Evolutionary conservation across 345 rosid genomes (phyloP), one percentile per base, ranked within the genome.

Genomic region (Eucalyptus cladocalyx): DNA sequence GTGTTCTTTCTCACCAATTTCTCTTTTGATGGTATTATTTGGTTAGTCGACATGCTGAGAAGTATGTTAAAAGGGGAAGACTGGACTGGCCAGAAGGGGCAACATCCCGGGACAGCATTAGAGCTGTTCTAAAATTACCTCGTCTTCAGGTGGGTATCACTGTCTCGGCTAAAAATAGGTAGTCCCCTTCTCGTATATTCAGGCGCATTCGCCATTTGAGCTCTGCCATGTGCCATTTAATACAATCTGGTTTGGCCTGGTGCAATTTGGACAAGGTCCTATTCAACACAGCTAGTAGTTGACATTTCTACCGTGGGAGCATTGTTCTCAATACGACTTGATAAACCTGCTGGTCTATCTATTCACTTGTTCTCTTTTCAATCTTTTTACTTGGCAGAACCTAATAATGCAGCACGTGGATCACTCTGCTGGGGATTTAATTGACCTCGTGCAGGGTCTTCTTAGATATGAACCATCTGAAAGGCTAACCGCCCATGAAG

Each of bases 81-180:
- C 90, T 95, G 91, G 92, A 93, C 90, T 94, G 96, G 96, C 97
- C 97, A 19, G 96, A 94, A 67, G 95, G 94, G 92, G 96, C 97
- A 89, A 89, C 95, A 28, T 94, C 96, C 58, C 93, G 94, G 37
- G 96, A 95, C 37, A 95, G 97, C 91, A 93, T 95, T 50, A 94
- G 92, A 92, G 94, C 96, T 72, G 96, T 94, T 87, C 89, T 87
- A 87, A 93, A 94, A 91, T 89, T 95, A 87, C 95, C 94, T 65
- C 95, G 95, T 80, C 96, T 95, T 54, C 96, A 93, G 97, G 97
- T 95, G 48, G 48, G 87, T 80, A 30, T 51, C 34, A 42, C 50
- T 40, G 34, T 34, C 76, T 60, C 5, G 8, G 58, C 50, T 65
- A 43, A 6, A 45, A 34, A 42, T 45, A 18, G 80, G 45, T 40